Base-by-base conservation (phyloP, 805 yeast species). In the Saccharomycopsis javanensis region DNA sequence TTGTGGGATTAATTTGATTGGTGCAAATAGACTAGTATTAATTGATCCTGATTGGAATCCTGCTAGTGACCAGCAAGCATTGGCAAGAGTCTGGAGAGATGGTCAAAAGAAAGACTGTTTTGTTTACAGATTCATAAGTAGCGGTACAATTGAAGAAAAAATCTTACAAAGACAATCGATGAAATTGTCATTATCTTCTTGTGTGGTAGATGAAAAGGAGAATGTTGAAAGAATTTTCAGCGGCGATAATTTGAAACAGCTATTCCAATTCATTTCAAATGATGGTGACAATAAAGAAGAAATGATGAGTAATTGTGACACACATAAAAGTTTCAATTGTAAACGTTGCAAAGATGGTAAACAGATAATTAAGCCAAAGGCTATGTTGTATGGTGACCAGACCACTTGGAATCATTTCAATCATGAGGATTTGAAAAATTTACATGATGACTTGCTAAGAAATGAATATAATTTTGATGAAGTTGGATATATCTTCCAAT, bases 1-100 rank as follows among this genome's bases (percentile, higher is more conserved):
- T 1, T 94, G 99, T 75, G 99, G 99, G 71, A 88, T 94, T 65
- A 94, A 94, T 68, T 78, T 94, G 64, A 92, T 94, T 65, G 99
- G 99, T 11, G 99, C 98, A 2, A 94, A 94, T 63, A 77, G 99
- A 61, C 74, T 94, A 61, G 81, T 94, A 20, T 73, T 94, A 52
- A 75, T 94, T 67, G 99, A 94, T 68, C 86, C 86, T 0, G 99
- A 94, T 68, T 94, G 99, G 99, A 92, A 92, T 66, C 99, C 99
- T 0, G 98, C 99, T 0, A 85, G 96, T 1, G 99, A 92, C 67
- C 98, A 94, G 68, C 99, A 92, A 71, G 98, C 98, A 0, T 75
- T 94, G 61, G 98, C 98, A 0, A 80, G 99, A 69, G 96, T 94
- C 4, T 94, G 98, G 98, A 83, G 99, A 76, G 99, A 94, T 72